Percentiles rank a stretch among this genome's conserved stretches.
Conservation (phyloP, 495 filamentous ascomycete species). For the Aspergillus avenaceus region DNA sequence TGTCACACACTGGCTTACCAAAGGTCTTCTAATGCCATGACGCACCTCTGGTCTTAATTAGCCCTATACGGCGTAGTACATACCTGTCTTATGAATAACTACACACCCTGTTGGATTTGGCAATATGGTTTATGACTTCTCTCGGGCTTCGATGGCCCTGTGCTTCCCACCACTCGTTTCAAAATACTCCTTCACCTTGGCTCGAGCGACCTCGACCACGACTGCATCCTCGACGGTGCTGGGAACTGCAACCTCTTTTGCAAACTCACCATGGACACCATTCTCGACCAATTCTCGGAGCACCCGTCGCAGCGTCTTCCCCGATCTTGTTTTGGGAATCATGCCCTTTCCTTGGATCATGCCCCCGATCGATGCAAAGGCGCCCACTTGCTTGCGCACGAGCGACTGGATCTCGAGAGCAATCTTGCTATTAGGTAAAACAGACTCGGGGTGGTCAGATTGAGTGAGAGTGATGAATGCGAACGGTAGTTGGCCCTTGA, state of each 20-base stretch:
- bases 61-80: too few species aligned
- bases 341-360: slow-evolving; percentile 79
- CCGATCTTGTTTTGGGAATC: slow-evolving; percentile 80
- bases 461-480: slow-evolving; percentile 79
- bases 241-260: slow-evolving; percentile 42
- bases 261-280: slow-evolving; percentile 41
- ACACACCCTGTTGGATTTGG: too few species aligned
- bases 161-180: neutral
- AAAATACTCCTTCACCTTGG: slow-evolving; percentile 46
- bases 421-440: slow-evolving; percentile 67
- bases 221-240: slow-evolving; percentile 44
- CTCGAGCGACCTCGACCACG: slow-evolving; percentile 42
- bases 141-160: neutral
- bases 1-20: too few species aligned
- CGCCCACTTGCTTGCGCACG: slow-evolving; percentile 83
- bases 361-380: slow-evolving; percentile 82
- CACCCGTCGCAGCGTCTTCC: slow-evolving; percentile 55
- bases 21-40: too few species aligned
- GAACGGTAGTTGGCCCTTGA: slow-evolving; percentile 82
- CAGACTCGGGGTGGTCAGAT: slow-evolving; percentile 68
- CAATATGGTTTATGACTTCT: neutral
- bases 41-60: too few species aligned
- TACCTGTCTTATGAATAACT: too few species aligned
- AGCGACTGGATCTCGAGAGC: slow-evolving; percentile 63
- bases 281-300: slow-evolving; percentile 60